phyloP scores from a whole-genome alignment of 2,329 filamentous ascomycete genomes.

The Scortechinia acanthostroma region DNA sequence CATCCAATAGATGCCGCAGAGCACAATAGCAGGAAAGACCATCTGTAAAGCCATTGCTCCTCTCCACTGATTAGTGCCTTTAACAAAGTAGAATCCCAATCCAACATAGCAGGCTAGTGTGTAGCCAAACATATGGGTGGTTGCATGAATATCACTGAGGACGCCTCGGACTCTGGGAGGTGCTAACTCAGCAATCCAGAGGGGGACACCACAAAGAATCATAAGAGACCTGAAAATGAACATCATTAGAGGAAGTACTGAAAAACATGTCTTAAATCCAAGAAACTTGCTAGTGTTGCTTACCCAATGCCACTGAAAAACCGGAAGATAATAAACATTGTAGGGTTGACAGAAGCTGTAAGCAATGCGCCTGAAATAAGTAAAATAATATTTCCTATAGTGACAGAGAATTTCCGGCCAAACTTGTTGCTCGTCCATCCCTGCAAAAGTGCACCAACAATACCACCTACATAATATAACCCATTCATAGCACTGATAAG shows the following conservation, averaged over 20 bases:
- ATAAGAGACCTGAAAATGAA: no score
- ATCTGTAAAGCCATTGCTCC: conserved; percentile 10
- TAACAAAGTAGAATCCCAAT: conserved; percentile 15
- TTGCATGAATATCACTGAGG: conserved; percentile 20
- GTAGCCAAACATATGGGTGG: conserved; percentile 13
- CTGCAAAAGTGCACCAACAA: conserved; percentile 5
- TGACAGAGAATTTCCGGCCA: conserved; percentile 5
- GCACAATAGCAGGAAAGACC: conserved; percentile 8
- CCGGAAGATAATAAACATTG: conserved; percentile 16
- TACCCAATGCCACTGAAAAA: conserved; percentile 19
- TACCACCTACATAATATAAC: conserved; percentile 6
- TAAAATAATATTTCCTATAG: conserved; percentile 9
- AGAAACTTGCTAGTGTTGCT: no score
- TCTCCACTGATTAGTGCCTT: conserved; percentile 10
- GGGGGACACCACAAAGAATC: no score
- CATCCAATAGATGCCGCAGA: conserved; percentile 7
- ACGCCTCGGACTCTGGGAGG: conserved; percentile 17
- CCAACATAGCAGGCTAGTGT: conserved; percentile 12
- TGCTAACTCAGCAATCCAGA: no score
- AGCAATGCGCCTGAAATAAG: conserved; percentile 15
- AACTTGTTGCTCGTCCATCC: conserved; percentile 5
- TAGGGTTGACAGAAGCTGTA: conserved; percentile 11
- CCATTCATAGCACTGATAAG: conserved; percentile 6
- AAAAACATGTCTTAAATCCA: conserved; percentile 19
- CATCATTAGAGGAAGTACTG: conserved; percentile 20